Evolutionary conservation across 2,329 filamentous ascomycete genomes (phyloP).

Genomic region (Cladorrhinum sp.): DNA sequence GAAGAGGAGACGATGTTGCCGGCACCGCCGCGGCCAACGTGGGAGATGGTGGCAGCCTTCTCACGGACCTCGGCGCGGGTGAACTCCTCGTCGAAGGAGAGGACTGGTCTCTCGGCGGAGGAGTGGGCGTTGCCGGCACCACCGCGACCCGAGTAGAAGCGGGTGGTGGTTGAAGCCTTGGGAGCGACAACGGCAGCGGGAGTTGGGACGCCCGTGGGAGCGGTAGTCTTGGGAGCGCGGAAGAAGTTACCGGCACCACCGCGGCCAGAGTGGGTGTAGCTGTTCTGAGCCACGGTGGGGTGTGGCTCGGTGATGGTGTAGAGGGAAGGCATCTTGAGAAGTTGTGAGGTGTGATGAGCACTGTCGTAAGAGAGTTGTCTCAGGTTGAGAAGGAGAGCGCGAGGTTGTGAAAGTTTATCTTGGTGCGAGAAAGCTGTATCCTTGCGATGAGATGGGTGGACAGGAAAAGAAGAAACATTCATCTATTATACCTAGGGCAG

Average conservation of each 20-base stretch:
- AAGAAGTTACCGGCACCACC: slow-evolving; percentile 57
- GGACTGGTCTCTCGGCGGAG: slow-evolving; percentile 51
- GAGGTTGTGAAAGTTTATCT: not conserved
- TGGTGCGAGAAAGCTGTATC: not conserved
- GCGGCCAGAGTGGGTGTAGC: slow-evolving; percentile 52
- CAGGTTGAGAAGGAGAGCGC: not conserved
- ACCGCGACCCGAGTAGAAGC: slow-evolving; percentile 65
- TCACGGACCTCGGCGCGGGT: slow-evolving; percentile 52
- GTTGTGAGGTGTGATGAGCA: not conserved
- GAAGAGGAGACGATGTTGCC: slow-evolving; percentile 49
- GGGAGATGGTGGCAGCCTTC: slow-evolving; percentile 51
- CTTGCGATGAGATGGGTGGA: not conserved
- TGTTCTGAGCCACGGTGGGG: slow-evolving; percentile 45
- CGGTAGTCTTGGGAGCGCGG: slow-evolving; percentile 43
- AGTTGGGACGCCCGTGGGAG: slow-evolving; percentile 51
- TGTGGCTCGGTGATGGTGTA: slow-evolving; percentile 49
- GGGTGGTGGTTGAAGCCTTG: slow-evolving; percentile 37
- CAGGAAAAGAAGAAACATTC: slow-evolving; percentile 1
- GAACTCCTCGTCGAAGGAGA: slow-evolving; percentile 67
- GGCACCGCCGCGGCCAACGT: slow-evolving; percentile 63
- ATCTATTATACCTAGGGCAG: slow-evolving; percentile 16
- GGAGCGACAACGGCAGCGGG: slow-evolving; percentile 43
- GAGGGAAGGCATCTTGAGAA: slow-evolving; percentile 36
- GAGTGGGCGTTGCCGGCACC: slow-evolving; percentile 63
- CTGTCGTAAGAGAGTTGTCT: not conserved